Base-by-base conservation (phyloP, 1,284 basidiomycete species). In the Cerrena zonata region DNA sequence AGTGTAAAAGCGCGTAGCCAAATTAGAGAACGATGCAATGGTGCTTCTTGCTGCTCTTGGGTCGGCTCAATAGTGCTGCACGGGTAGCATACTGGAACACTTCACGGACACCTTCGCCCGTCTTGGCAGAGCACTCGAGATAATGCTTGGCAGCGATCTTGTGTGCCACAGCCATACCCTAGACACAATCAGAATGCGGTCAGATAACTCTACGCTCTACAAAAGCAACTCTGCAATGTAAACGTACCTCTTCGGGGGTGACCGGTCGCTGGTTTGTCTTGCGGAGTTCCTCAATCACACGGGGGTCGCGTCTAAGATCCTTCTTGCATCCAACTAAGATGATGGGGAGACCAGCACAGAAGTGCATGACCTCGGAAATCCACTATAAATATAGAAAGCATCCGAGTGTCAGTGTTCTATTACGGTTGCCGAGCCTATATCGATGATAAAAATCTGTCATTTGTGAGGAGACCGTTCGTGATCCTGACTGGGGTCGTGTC, bases 341-440 rank as follows among this genome's bases (percentile, higher is more conserved):
- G 71, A 88, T 78, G 57, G 86, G 85, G 41, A 86, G 73, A 58
- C 80, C 80, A 50, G 79, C 74, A 70, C 86, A 88, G 74, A 88
- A 89, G 69, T 89, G 86, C 64, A 83, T 76, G 39, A 89, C 85
- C 66, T 89, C 86, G 11, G 85, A 84, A 61, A 86, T 84, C 86
- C 86, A 89, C 82, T 86, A 57, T 42, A n/a, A 34, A 34, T 34
- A 15, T 15, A 7, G 15, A 34, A 34, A 7, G 15, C 30, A 34
- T 7, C 30, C 30, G 30, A 34, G 30, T 34, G 15, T 34, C 15
- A 34, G 30, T 34, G n/a, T n/a, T n/a, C 30, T 7, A 34, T 34
- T 34, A 15, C 15, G 30, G 30, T 7, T 7, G 15, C 34, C 7
- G 30, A 34, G 30, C 30, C 30, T 7, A 34, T 34, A 34, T 34